Conservation (phyloP, 176 grass and related monocot genomes). For the Ensete ventricosum region DNA sequence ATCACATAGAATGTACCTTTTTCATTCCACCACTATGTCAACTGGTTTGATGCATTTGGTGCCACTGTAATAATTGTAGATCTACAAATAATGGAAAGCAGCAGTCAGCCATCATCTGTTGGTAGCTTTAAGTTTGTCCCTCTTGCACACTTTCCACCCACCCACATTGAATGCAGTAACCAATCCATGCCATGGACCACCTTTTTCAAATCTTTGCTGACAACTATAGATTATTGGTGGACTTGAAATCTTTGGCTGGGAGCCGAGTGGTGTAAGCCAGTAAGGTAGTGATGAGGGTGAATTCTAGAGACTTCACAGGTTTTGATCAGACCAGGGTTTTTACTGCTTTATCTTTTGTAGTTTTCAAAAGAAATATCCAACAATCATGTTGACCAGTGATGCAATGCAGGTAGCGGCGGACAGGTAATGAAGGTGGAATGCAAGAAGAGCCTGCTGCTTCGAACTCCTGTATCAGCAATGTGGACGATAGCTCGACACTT, state of each 20-base stretch:
- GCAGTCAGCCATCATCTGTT: not conserved
- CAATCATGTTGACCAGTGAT: too few relatives aligned
- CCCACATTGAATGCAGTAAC: not conserved
- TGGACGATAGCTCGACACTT: too few relatives aligned
- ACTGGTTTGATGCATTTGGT: not conserved
- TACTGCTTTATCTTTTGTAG: too few relatives aligned
- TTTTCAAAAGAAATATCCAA: too few relatives aligned
- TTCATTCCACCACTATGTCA: not conserved
- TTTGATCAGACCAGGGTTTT: too few relatives aligned
- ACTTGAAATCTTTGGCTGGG: not conserved
- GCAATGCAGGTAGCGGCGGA: too few relatives aligned
- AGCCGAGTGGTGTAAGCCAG: not conserved
- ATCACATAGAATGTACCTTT: not conserved
- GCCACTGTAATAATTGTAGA: not conserved
- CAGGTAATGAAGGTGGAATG: too few relatives aligned
- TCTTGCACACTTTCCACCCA: not conserved
- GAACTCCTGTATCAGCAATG: too few relatives aligned
- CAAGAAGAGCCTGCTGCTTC: too few relatives aligned
- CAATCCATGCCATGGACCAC: not conserved
- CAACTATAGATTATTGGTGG: not conserved
- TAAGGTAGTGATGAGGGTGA: not conserved
- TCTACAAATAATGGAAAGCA: not conserved
- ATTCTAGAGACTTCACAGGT: not conserved
- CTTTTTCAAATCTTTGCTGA: not conserved
- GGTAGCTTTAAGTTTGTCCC: slow-evolving; percentile 2